Evolutionary conservation across 2,329 filamentous ascomycete genomes (phyloP).

Genomic region (Neopestalotiopsis sp.): DNA sequence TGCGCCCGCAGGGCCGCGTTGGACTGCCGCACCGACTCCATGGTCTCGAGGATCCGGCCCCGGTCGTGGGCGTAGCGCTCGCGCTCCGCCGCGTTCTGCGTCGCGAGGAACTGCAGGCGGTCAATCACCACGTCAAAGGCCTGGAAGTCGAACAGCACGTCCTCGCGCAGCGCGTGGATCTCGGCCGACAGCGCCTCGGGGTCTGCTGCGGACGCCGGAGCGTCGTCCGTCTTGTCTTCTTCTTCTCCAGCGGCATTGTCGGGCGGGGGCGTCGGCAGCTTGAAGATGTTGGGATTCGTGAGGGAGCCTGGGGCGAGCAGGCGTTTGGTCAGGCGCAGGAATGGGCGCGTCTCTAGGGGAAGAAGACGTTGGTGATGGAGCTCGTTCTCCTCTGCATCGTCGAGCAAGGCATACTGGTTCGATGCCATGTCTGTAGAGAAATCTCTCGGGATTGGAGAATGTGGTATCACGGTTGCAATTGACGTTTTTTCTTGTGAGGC

Average conservation of each 20-base stretch:
- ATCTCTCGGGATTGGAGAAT: neutral
- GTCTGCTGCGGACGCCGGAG: constrained; percentile 19
- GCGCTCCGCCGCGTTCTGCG: constrained; percentile 83
- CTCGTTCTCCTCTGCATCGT: constrained; percentile 78
- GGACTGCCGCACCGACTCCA: constrained; percentile 76
- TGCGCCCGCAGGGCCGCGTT: constrained; percentile 75
- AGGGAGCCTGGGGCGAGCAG: constrained; percentile 73
- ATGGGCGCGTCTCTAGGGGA: constrained; percentile 89
- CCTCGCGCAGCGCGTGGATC: constrained; percentile 68
- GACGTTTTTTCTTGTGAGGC: neutral
- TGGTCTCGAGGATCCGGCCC: constrained; percentile 76
- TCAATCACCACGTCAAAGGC: constrained; percentile 86
- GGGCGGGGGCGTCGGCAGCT: constrained; percentile 70
- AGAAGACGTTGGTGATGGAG: constrained; percentile 88
- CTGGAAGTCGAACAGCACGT: constrained; percentile 86
- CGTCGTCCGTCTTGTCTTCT: constrained; percentile 32
- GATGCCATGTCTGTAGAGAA: constrained; percentile 29
- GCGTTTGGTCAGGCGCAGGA: constrained; percentile 85
- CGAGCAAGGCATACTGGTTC: constrained; percentile 56
- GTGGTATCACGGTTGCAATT: neutral
- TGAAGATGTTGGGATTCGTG: constrained; percentile 54
- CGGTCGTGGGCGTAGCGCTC: constrained; percentile 84
- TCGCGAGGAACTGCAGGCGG: constrained; percentile 84
- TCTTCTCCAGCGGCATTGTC: constrained; percentile 45
- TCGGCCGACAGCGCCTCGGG: constrained; percentile 27